Evolutionary conservation across 2,329 filamentous ascomycete genomes (phyloP), one percentile per base, ranked within the genome.

Genomic region (Neofusicoccum parvum): DNA sequence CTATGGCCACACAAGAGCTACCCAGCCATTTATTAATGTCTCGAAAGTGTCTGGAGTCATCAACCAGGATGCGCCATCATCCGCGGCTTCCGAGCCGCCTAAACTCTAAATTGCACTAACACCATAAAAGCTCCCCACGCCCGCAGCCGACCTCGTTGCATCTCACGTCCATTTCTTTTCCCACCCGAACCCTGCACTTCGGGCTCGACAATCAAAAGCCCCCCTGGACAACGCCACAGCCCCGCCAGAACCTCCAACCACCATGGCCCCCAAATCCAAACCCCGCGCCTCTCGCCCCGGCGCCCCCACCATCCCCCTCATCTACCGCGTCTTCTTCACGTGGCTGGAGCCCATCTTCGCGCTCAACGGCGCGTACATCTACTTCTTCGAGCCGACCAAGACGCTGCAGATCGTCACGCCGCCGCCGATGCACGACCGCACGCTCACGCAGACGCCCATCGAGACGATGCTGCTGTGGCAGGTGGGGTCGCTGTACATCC

Each of bases 291-390:
- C 27, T 5, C 5, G 27, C 27, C 27, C 27, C 27, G 27, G 27
- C 27, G 27, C 2, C 27, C 27, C 27, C 27, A 32, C 9, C 3
- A 67, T 69, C n/a, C 68, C 67, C 15, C 41, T 67, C 60, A 67
- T 71, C 65, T 74, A 72, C 67, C 70, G 68, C 54, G 17, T 72
- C 32, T 74, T 73, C 69, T 73, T 74, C 66, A 72, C 69, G 15
- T 70, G 58, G 6, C n/a, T 73, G 23, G 73, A 74, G 50, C 72
- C 72, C 15, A 34, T 73, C 36, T 71, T 73, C 59, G 72, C 69
- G 62, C 50, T 70, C 41, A 72, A 68, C 68, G 72, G 70, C 56
- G 70, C 72, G 4, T 74, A 71, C 63, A 70, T 74, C 67, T 72
- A 74, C 67, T 69, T 73, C 56, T 72, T 73, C 65, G 54, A 66